Base-by-base conservation (phyloP, 805 yeast species). In the Lachancea cidri region DNA sequence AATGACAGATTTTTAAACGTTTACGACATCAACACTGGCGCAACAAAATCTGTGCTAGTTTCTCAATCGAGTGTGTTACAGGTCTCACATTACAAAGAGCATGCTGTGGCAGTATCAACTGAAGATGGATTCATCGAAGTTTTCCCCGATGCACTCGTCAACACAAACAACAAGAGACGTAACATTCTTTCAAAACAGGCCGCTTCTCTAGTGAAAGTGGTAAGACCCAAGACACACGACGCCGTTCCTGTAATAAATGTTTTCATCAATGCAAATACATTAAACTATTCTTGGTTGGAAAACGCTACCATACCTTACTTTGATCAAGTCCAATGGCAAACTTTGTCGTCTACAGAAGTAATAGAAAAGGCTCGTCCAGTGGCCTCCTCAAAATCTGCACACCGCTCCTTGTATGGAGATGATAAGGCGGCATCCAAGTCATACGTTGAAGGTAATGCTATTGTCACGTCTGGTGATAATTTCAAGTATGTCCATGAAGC, bases 1-100 rank as follows among this genome's bases (percentile, higher is more conserved):
- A 81, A 81, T 45, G 98, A 89, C 60, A 74, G 97, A 50, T 87
- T 86, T 59, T 72, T 88, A 49, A 86, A 86, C 58, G 67, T 84
- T 29, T 81, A 83, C 55, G 63, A 68, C 24, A 62, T 66, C 35
- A 35, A 45, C 3, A 41, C 58, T 3, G 57, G 67, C n/a, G 55
- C 64, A 20, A 55, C 76, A 3, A 60, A 58, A 41, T 68, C 81
- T 2, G 84, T 88, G 2, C 73, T 86, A 42, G 88, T 84, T 13
- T 71, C 89, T 3, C 83, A 82, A 47, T 70, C 86, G 13, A 75
- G 83, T 37, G 77, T 86, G 11, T 43, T 58, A 1, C 62, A 66
- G 5, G 56, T 83, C 6, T 58, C 74, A 0, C 62, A 69, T 43
- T 45, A 34, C 17, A 70, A 66, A 4, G 58, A 57, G 16, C 42